phyloP scores from a whole-genome alignment of 768 basidiomycete genomes.

The Glaciozyma antarctica region DNA sequence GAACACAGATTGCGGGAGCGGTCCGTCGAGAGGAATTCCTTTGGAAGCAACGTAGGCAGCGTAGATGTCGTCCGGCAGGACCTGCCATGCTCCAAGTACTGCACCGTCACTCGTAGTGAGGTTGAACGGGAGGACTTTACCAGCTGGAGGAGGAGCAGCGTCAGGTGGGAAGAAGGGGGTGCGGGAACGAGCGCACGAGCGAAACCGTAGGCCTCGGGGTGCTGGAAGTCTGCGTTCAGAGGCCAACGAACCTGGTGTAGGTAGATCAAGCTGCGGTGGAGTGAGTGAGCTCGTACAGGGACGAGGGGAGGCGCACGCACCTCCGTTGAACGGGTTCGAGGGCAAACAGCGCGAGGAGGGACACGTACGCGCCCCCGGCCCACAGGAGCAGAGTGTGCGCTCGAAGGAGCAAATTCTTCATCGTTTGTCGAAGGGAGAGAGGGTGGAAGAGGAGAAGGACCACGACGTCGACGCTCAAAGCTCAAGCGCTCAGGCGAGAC shows the following conservation, averaged over 20 bases:
- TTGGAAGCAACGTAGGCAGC: slow-evolving; percentile 40
- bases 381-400: slow-evolving; percentile 41
- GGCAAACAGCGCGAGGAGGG: slow-evolving; percentile 45
- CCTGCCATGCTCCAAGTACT: slow-evolving; percentile 75
- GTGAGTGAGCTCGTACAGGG: slow-evolving; percentile 21
- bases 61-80: slow-evolving; percentile 60
- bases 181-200: slow-evolving; percentile 42
- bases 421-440: too few relatives aligned
- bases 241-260: slow-evolving; percentile 56
- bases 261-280: slow-evolving; percentile 49
- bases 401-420: not conserved
- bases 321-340: slow-evolving; percentile 38
- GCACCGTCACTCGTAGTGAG: slow-evolving; percentile 68
- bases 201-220: slow-evolving; percentile 68
- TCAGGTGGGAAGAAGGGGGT: not conserved
- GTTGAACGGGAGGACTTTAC: slow-evolving; percentile 63
- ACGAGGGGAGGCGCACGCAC: not conserved
- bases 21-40: slow-evolving; percentile 33
- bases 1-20: slow-evolving; percentile 34
- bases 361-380: slow-evolving; percentile 46
- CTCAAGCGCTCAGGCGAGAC: too few relatives aligned
- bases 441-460: too few relatives aligned
- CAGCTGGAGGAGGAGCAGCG: slow-evolving; percentile 45
- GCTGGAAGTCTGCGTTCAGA: slow-evolving; percentile 46
- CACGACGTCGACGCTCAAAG: too few relatives aligned